Evolutionary conservation across 306 rosid genomes (phyloP).

Genomic region (Echinosophora koreensis): DNA sequence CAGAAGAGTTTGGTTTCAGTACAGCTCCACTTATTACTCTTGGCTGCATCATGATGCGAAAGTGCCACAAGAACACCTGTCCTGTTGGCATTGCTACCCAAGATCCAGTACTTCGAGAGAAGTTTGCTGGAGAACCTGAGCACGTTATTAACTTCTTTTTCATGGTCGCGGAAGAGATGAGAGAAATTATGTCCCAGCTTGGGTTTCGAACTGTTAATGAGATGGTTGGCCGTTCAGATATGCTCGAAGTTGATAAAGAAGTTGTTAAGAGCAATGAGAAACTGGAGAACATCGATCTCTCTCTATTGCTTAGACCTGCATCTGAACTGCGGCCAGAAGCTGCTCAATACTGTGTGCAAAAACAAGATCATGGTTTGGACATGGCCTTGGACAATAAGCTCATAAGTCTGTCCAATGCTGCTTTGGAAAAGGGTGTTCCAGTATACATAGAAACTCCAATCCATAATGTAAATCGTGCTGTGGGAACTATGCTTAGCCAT

Average conservation of each 20-base stretch:
- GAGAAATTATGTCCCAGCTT: conserved; percentile 92
- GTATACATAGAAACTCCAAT: conserved; percentile 86
- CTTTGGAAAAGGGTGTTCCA: conserved; percentile 84
- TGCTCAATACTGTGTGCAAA: conserved; percentile 90
- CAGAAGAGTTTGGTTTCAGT: conserved; percentile 99
- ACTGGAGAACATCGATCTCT: conserved; percentile 87
- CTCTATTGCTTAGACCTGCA: conserved; percentile 89
- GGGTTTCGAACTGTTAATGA: conserved; percentile 82
- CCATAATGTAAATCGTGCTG: conserved; percentile 85
- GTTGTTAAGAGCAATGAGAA: conserved; percentile 76
- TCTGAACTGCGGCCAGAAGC: conserved; percentile 93
- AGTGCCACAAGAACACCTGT: conserved; percentile 98
- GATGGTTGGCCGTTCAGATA: conserved; percentile 96
- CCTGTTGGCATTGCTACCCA: conserved; percentile 99
- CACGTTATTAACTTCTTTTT: conserved; percentile 95
- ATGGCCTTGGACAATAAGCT: conserved; percentile 90
- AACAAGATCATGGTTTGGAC: conserved; percentile 93
- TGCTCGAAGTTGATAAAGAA: conserved; percentile 94
- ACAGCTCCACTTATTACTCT: conserved; percentile 98
- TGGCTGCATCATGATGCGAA: conserved; percentile 99
- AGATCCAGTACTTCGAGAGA: conserved; percentile 96
- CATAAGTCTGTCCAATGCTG: conserved; percentile 71
- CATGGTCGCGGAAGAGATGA: conserved; percentile 94
- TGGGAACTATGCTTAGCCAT: conserved; percentile 99
- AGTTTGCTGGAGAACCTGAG: conserved; percentile 99